A percentile compares a stretch with the other conserved stretches of the same genome.
Evolutionary conservation across 2,329 filamentous ascomycete species (phyloP).

Genomic region (Cytospora leucostoma): DNA sequence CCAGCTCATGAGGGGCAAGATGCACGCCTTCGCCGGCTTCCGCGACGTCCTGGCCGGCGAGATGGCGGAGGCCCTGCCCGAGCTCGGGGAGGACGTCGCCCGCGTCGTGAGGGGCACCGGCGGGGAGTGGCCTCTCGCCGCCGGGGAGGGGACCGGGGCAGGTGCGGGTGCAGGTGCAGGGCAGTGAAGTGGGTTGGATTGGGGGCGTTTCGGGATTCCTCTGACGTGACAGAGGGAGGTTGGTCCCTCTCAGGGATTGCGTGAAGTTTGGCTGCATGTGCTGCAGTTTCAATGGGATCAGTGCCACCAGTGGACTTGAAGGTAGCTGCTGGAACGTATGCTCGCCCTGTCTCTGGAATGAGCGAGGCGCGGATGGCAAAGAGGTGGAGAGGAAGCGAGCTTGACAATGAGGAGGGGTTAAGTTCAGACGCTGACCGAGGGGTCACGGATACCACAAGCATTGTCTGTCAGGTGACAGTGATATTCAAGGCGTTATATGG

Average conservation of each 20-base stretch:
- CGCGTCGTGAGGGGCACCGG: slow-evolving; percentile 52
- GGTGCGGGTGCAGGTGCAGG: background rate
- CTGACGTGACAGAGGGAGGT: too few relatives aligned
- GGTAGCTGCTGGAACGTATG: background rate
- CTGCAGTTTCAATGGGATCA: too few relatives aligned
- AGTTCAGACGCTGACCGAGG: background rate
- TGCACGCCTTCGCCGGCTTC: slow-evolving; percentile 60
- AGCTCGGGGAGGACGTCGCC: slow-evolving; percentile 56
- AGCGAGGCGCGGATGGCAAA: background rate
- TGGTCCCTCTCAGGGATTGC: too few relatives aligned
- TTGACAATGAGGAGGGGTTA: background rate
- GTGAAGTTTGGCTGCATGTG: too few relatives aligned
- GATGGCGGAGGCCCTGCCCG: slow-evolving; percentile 59
- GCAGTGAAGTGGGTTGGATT: slow-evolving; percentile 9
- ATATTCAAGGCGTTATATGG: slow-evolving; percentile 13
- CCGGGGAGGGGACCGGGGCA: slow-evolving; percentile 1
- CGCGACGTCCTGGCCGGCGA: slow-evolving; percentile 63
- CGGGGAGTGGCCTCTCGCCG: slow-evolving; percentile 30
- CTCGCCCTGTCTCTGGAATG: background rate
- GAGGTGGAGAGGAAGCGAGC: background rate
- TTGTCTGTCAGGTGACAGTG: background rate
- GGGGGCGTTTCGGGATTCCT: too few relatives aligned
- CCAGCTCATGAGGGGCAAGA: slow-evolving; percentile 67
- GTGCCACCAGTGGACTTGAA: background rate
- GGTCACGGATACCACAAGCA: background rate